Conservation (phyloP, 2,329 filamentous ascomycete species). For the Arthrobotrys megalospora region DNA sequence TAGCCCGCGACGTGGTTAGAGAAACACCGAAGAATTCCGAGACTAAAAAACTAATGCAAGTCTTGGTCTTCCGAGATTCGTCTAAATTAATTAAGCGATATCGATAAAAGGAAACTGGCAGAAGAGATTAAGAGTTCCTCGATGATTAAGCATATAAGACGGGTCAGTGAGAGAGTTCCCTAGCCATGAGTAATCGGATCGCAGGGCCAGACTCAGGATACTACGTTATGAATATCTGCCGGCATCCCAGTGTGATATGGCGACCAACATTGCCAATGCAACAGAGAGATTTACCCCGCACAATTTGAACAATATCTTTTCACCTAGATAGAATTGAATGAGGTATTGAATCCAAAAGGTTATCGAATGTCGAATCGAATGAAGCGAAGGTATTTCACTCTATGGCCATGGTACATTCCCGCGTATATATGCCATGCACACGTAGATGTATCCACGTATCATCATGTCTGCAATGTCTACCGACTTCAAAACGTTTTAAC, state of each 20-base stretch:
- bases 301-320: background rate
- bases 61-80: background rate
- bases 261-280: too few relatives aligned
- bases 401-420: too few relatives aligned
- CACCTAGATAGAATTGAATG: too few relatives aligned
- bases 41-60: conserved; percentile 12
- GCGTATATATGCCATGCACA: too few relatives aligned
- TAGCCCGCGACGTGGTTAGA: too few relatives aligned
- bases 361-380: too few relatives aligned
- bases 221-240: background rate
- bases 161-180: conserved; percentile 35
- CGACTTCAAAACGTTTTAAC: background rate
- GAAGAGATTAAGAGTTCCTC: background rate
- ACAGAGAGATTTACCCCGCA: background rate
- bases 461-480: background rate
- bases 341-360: too few relatives aligned
- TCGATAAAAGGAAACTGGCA: conserved; percentile 10
- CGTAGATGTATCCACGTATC: too few relatives aligned
- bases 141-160: conserved; percentile 39
- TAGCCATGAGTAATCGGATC: conserved; percentile 41
- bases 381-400: too few relatives aligned
- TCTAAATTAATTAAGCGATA: conserved; percentile 36
- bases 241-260: too few relatives aligned
- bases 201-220: too few relatives aligned
- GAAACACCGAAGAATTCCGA: background rate